A percentile compares a stretch with the other conserved stretches of the same genome.
Evolutionary conservation across 2,329 filamentous ascomycete species (phyloP).

Genomic region (Ophiostoma perfectum): DNA sequence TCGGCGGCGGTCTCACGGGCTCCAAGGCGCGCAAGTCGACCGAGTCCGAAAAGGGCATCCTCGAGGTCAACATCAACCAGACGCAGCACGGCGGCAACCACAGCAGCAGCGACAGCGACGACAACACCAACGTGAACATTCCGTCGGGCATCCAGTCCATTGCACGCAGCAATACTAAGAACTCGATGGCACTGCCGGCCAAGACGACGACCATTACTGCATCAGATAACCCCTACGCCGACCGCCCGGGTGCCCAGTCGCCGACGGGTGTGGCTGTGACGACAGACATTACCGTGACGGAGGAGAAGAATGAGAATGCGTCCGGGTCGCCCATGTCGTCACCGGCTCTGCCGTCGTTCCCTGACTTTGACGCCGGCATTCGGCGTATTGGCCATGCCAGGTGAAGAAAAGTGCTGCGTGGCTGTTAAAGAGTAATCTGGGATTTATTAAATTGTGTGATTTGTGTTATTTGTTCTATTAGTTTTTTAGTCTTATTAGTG

Average conservation of each 20-base stretch:
- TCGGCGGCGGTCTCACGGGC: not conserved
- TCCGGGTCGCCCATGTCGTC: not conserved
- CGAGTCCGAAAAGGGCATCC: slow-evolving; percentile 19
- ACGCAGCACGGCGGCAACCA: not conserved
- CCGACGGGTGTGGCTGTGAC: slow-evolving; percentile 15
- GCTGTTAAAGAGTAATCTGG: not conserved
- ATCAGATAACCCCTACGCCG: not conserved
- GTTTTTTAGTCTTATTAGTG: not conserved
- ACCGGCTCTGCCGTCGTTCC: not conserved
- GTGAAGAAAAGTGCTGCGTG: not conserved
- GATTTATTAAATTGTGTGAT: not conserved
- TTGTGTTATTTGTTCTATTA: not conserved
- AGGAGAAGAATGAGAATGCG: slow-evolving; percentile 4
- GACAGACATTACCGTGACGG: slow-evolving; percentile 5
- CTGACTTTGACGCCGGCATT: not conserved
- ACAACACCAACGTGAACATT: not conserved
- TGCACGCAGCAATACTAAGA: slow-evolving; percentile 4
- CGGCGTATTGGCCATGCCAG: slow-evolving; percentile 3
- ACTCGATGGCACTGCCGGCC: not conserved
- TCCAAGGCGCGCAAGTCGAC: slow-evolving; percentile 20
- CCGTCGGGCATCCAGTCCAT: slow-evolving; percentile 1
- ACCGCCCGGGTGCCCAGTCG: not conserved
- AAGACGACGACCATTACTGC: not conserved
- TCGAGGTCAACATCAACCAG: not conserved
- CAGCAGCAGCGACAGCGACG: not conserved